A percentile compares a stretch with the other conserved stretches of the same genome.
phyloP scores from a whole-genome alignment of 371 early-diverging fungal genomes.

The Mortierella sp. region DNA sequence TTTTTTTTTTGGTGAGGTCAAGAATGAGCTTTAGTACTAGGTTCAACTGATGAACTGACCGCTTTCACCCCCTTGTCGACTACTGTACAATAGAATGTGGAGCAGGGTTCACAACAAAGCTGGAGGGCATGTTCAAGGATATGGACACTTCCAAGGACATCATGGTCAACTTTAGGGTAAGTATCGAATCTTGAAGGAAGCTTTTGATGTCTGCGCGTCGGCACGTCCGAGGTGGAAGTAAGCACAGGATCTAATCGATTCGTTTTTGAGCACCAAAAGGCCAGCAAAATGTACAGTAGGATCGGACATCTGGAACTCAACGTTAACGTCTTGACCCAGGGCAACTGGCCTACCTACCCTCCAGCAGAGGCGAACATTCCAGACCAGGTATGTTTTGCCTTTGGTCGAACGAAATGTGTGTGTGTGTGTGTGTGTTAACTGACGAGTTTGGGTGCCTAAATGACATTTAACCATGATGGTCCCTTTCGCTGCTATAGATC shows the following conservation, averaged over 20 bases:
- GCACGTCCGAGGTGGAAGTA: constrained; percentile 52
- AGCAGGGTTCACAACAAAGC: constrained; percentile 86
- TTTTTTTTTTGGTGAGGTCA: neutral
- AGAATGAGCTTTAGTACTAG: neutral
- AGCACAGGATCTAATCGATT: constrained; percentile 61
- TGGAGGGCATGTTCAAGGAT: constrained; percentile 96
- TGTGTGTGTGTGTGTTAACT: neutral
- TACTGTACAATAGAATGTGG: constrained; percentile 81
- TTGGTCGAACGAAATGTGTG: neutral
- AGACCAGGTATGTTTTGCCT: constrained; percentile 62
- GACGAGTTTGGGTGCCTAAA: too few relatives aligned
- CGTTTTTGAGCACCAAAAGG: constrained; percentile 54
- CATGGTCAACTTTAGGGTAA: constrained; percentile 70
- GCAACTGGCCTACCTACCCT: constrained; percentile 93
- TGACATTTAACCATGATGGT: neutral
- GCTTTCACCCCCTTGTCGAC: neutral
- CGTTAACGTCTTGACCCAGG: constrained; percentile 88
- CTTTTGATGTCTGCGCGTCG: neutral
- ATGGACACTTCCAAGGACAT: constrained; percentile 85
- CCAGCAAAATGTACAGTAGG: constrained; percentile 55
- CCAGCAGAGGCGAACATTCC: constrained; percentile 77
- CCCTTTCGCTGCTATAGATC: constrained; percentile 65
- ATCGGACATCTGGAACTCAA: constrained; percentile 62
- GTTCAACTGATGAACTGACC: neutral
- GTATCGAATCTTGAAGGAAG: neutral